Percentiles rank a stretch among this genome's conserved stretches.
phyloP scores from a whole-genome alignment of 768 basidiomycete species.

The Pleurotus eryngii region DNA sequence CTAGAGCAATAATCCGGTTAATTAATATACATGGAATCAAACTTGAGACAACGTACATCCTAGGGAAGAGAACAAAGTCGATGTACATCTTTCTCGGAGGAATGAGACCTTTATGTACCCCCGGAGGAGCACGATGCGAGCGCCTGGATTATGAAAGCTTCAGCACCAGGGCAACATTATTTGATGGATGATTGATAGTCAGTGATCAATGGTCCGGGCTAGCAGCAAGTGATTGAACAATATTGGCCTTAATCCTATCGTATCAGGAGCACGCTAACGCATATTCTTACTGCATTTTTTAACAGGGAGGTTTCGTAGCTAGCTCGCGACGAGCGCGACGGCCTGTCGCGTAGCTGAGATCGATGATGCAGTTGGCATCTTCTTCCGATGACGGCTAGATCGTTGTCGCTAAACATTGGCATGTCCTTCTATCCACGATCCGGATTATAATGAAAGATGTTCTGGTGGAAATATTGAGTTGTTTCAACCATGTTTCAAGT shows the following conservation, averaged over 20 bases:
- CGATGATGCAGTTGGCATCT: not conserved
- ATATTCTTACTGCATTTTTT: not conserved
- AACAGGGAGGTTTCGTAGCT: not conserved
- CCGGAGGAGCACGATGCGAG: not conserved
- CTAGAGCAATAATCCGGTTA: too few species aligned
- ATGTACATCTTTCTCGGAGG: not conserved
- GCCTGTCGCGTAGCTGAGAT: not conserved
- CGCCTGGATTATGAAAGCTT: slow-evolving; percentile 6
- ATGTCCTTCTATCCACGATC: too few species aligned
- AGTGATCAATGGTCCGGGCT: slow-evolving; percentile 7
- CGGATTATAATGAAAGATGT: too few species aligned
- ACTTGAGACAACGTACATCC: slow-evolving; percentile 2
- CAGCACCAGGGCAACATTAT: not conserved
- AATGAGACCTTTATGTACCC: slow-evolving; percentile 2
- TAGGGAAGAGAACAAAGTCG: not conserved
- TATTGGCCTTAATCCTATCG: not conserved
- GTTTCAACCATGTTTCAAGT: too few species aligned
- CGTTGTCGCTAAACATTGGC: not conserved
- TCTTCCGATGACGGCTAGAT: not conserved
- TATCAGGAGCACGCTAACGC: not conserved
- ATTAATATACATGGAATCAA: too few species aligned
- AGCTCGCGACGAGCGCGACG: slow-evolving; percentile 1
- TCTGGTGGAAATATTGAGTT: too few species aligned
- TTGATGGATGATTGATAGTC: slow-evolving; percentile 9
- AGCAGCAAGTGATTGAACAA: not conserved